These are phyloP conservation scores for Globisporangium solare DNA, from an alignment of 352 stramenopile genomes.

Conservation along the genomic window DNA sequence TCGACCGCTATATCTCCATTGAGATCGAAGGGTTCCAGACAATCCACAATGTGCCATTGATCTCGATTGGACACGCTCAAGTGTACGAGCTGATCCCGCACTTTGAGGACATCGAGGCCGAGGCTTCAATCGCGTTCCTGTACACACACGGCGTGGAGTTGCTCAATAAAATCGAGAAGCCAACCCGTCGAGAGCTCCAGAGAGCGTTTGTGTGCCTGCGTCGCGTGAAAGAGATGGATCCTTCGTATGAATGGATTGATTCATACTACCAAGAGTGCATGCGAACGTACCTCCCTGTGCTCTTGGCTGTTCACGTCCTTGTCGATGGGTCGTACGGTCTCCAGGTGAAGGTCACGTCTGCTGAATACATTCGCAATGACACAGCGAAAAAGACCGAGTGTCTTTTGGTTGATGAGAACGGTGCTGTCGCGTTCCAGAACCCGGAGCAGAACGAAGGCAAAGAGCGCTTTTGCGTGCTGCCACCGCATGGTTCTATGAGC, in stretches of 20 bases:
- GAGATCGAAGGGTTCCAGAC: conserved; percentile 70
- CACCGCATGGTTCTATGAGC: conserved; percentile 42
- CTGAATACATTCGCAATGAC: conserved; percentile 70
- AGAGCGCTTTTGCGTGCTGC: conserved; percentile 56
- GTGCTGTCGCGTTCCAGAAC: conserved; percentile 49
- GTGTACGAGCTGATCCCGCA: conserved; percentile 71
- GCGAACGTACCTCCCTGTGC: conserved; percentile 60
- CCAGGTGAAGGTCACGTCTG: conserved; percentile 73
- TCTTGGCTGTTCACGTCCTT: conserved; percentile 64
- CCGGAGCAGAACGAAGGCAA: conserved; percentile 34
- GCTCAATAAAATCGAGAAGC: conserved; percentile 60
- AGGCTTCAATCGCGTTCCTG: conserved; percentile 56
- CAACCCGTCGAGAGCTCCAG: conserved; percentile 50
- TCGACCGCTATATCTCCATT: conserved; percentile 70
- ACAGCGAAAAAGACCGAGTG: conserved; percentile 73
- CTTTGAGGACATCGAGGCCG: conserved; percentile 70
- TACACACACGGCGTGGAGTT: conserved; percentile 68
- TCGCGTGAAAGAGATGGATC: conserved; percentile 61
- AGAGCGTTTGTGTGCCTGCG: conserved; percentile 73
- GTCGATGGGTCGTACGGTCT: conserved; percentile 73
- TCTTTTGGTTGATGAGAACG: conserved; percentile 54
- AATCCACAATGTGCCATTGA: conserved; percentile 63
- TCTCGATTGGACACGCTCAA: conserved; percentile 65
- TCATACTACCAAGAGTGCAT: conserved; percentile 72
- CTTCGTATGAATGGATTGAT: conserved; percentile 82